Conservation (phyloP, 1,284 basidiomycete genomes). For the Ceraceosorus guamensis region DNA sequence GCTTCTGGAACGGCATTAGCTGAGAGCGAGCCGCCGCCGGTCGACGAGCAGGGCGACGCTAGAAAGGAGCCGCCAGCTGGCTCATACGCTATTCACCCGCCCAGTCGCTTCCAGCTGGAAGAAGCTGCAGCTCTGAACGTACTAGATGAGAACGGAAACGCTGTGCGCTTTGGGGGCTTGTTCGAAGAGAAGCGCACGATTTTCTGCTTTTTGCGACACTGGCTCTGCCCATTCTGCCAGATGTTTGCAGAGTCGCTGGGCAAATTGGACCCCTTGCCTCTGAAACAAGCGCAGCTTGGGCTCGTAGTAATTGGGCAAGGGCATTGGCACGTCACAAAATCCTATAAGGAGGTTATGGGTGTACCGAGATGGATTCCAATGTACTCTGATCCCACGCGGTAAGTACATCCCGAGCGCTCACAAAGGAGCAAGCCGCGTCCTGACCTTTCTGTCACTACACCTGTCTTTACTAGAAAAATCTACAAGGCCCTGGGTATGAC, state of each 20-base stretch:
- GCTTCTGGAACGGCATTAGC: no score
- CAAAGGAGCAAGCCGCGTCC: no score
- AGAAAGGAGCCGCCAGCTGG: slow-evolving; percentile 5
- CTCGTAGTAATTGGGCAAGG: slow-evolving; percentile 74
- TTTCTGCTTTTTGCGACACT: slow-evolving; percentile 54
- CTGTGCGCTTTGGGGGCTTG: slow-evolving; percentile 65
- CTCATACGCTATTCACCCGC: slow-evolving; percentile 9
- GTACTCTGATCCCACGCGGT: slow-evolving; percentile 66
- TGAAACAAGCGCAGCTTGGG: slow-evolving; percentile 57
- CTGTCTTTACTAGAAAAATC: slow-evolving; percentile 51
- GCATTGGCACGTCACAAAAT: slow-evolving; percentile 62
- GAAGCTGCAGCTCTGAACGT: slow-evolving; percentile 4
- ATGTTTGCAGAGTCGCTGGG: slow-evolving; percentile 71
- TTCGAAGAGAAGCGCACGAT: slow-evolving; percentile 63
- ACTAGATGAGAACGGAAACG: slow-evolving; percentile 18
- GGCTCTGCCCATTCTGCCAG: slow-evolving; percentile 66
- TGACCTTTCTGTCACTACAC: neutral
- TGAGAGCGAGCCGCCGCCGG: no score
- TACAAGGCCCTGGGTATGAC: slow-evolving; percentile 72
- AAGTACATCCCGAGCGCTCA: no score
- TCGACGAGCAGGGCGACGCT: slow-evolving; percentile 3
- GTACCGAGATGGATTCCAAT: slow-evolving; percentile 53
- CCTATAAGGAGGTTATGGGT: slow-evolving; percentile 60
- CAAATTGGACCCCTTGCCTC: slow-evolving; percentile 55
- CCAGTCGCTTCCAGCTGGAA: neutral